Base-by-base conservation (phyloP, 345 rosid species). In the Gossypium bickii region DNA sequence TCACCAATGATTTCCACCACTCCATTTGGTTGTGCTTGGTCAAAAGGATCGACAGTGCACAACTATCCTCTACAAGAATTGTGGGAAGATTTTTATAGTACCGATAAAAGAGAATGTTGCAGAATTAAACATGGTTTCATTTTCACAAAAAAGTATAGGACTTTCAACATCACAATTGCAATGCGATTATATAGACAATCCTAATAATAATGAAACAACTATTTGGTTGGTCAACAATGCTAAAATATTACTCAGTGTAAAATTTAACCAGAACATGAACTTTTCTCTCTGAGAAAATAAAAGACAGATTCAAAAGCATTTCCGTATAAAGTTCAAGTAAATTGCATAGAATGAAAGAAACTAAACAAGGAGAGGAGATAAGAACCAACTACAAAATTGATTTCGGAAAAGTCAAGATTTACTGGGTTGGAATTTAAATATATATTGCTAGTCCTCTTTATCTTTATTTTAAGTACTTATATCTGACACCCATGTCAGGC, bases 21-120 rank as follows among this genome's bases (percentile, higher is more conserved):
- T 89, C 89, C 97, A 88, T 87, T 78, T 93, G 96, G 80, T 93
- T 87, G 66, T 88, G 92, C 87, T 95, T 95, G 38, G 98, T 95
- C 85, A 95, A 74, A 43, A 93, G 92, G 63, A 95, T 77, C n/a
- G 92, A 89, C 71, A 91, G 52, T 20, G 86, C 69, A 45, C 85
- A 80, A 80, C 85, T 86, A 79, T 91, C 97, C 97, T 91, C 97
- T 91, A 85, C 63, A 71, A 45, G 44, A 47, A 68, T 16, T n/a
- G 43, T 4, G 55, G 0, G 18, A 62, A 25, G 12, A 24, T 43
- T 53, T 62, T 75, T 22, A 15, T 16, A 75, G 12, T 56, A 44
- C 12, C 45, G 4, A 15, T 17, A 57, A 38, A 60, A 74, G 25
- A 62, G 59, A 55, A 4, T 6, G 22, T 25, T 16, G 18, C 13